Base-by-base conservation (phyloP, 768 basidiomycete species). In the Rubroboletus satanas region DNA sequence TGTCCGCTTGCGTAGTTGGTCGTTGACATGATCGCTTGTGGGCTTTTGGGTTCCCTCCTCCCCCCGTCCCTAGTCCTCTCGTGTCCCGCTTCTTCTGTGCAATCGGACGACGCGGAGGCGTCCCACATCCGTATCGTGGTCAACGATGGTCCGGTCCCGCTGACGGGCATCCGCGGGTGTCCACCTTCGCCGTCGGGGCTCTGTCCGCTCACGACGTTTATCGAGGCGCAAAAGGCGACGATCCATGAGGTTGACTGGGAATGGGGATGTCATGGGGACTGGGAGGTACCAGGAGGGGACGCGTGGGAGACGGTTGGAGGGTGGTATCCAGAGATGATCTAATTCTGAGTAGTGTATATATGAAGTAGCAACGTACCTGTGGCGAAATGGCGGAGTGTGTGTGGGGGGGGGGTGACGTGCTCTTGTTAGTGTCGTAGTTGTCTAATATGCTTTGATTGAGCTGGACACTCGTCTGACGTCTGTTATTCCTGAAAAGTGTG, bases 61-160 rank as follows among this genome's bases (percentile, higher is more conserved):
- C 7, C 31, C 12, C 52, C 12, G 6, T 31, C 52, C 53, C 60
- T 18, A 92, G 84, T 90, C 9, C 75, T 91, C 0, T 77, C 79
- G 53, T 91, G 88, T 60, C 56, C 67, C 0, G 47, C 60, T 21
- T 26, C 38, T 4, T 18, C 49, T 1, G 51, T n/a, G 23, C 31
- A 18, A 26, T 39, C 57, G 0, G 15, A 28, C 12, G 68, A 74
- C 77, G 6, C 21, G 71, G 72, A 58, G 12, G 31, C 78, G 73
- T 12, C 60, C 3, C 84, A 92, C 59, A 88, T 95, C 57, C 83
- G 93, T 4, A 76, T 93, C 62, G 84, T 95, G 58, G 80, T 95
- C 68, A 95, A 96, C 72, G 93, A 97, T 63, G 93, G 84, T 0
- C 86, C 90, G 2, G 84, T 83, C 0, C 93, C 93, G 5, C 78